Evolutionary conservation across 257 asterid genomes (phyloP).

Genomic region (Echium plantagineum): DNA sequence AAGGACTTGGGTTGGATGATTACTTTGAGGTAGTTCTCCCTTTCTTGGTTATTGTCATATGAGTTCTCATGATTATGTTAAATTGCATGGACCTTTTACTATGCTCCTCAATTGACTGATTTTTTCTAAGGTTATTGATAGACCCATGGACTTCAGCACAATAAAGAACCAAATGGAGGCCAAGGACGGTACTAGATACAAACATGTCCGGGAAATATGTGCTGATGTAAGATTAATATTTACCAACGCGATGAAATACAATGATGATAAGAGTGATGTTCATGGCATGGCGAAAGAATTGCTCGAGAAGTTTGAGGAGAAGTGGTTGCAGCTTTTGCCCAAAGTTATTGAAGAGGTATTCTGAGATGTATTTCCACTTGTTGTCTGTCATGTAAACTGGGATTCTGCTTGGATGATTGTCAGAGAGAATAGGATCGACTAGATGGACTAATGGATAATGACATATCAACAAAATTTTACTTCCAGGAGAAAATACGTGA

Average conservation of each 20-base stretch:
- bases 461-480: conserved; percentile 1
- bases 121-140: conserved; percentile 79
- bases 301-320: conserved; percentile 77
- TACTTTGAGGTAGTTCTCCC: conserved; percentile 52
- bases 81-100: neutral
- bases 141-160: conserved; percentile 99
- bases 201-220: conserved; percentile 69
- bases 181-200: conserved; percentile 87
- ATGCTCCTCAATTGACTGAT: neutral
- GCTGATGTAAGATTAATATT: conserved; percentile 74
- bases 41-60: neutral
- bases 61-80: neutral
- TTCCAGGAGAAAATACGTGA: conserved; percentile 66
- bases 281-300: conserved; percentile 66
- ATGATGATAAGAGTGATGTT: conserved; percentile 78
- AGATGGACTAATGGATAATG: neutral
- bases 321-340: conserved; percentile 78
- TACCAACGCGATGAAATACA: conserved; percentile 86
- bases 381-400: neutral
- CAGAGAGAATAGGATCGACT: neutral
- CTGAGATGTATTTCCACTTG: conserved; percentile 5
- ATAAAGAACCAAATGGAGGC: conserved; percentile 97
- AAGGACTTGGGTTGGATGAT: conserved; percentile 85
- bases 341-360: conserved; percentile 89
- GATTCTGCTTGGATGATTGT: neutral